Base-by-base conservation (phyloP, 768 basidiomycete species). In the Mycena amicta region DNA sequence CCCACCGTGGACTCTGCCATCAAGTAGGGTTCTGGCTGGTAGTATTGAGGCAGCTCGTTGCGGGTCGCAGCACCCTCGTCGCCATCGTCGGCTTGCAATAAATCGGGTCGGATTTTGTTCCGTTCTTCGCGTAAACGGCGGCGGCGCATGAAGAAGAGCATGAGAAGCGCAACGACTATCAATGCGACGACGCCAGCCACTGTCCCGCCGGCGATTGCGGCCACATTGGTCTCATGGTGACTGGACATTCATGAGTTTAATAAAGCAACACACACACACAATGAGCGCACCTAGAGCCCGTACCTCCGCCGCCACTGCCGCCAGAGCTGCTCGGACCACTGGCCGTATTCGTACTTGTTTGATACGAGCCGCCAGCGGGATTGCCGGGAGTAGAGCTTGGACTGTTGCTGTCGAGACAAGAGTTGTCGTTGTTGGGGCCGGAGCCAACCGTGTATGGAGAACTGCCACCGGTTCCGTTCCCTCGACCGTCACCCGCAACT, bases 311-410 rank as follows among this genome's bases (percentile, higher is more conserved):
- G 18, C 70, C 61, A 27, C 70, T 61, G 13, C 63, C 60, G 3
- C 71, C 74, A 23, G 69, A 67, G 40, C 69, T 73, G 41, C 12
- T 12, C 41, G 41, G 6, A 45, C 43, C 29, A 3, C 52, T 18
- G n/a, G 26, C 3, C 4, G 41, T 27, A 27, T 54, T 27, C 20
- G 77, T 70, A 49, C 77, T 79, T 0, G 89, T 91, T 0, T 87
- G 82, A 67, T 88, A 89, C 33, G 76, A 76, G 0, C 89, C 90
- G 33, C 91, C 91, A 22, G 91, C 91, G 5, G 91, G 89, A 54
- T 74, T 77, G 2, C 89, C 90, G 11, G 88, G 80, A 2, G 91
- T 93, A 3, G 91, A 91, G 51, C 87, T 90, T 0, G 91, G 91
- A 51, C 89, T 91, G 15, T 61, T 71, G 43, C 72, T 68, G 41